Evolutionary conservation across 1,284 basidiomycete genomes (phyloP).

Genomic region (Bjerkandera adusta): DNA sequence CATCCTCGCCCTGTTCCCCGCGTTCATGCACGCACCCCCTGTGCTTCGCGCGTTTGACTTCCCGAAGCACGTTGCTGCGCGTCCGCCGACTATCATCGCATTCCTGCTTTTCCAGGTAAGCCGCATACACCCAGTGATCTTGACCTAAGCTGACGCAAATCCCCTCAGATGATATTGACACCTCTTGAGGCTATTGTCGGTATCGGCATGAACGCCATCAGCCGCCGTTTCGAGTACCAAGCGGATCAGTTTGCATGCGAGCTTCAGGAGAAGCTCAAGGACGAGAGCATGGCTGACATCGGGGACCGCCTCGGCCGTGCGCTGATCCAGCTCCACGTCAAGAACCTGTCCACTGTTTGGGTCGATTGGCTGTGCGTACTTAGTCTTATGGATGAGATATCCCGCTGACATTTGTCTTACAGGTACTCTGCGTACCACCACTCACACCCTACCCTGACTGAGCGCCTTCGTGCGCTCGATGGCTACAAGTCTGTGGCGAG

Average conservation of each 20-base stretch:
- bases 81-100: conserved; percentile 84
- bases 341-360: conserved; percentile 90
- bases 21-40: conserved; percentile 86
- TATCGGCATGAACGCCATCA: conserved; percentile 79
- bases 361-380: conserved; percentile 80
- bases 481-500: conserved; percentile 35
- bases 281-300: conserved; percentile 61
- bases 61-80: conserved; percentile 57
- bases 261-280: conserved; percentile 49
- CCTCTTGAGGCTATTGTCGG: conserved; percentile 80
- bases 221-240: conserved; percentile 85
- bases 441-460: conserved; percentile 88
- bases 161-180: conserved; percentile 72
- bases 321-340: conserved; percentile 80
- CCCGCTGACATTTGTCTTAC: conserved; percentile 6
- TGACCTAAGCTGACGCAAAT: neutral
- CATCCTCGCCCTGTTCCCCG: conserved; percentile 86
- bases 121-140: conserved; percentile 3
- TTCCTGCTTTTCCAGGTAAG: conserved; percentile 83
- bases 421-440: conserved; percentile 92
- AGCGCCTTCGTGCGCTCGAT: conserved; percentile 81
- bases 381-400: neutral
- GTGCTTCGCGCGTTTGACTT: conserved; percentile 90
- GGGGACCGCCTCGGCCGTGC: conserved; percentile 79
- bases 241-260: conserved; percentile 83